Base-by-base conservation (phyloP, 371 early-diverging fungal genomes). In the Amoeboaphelidium occidentale region DNA sequence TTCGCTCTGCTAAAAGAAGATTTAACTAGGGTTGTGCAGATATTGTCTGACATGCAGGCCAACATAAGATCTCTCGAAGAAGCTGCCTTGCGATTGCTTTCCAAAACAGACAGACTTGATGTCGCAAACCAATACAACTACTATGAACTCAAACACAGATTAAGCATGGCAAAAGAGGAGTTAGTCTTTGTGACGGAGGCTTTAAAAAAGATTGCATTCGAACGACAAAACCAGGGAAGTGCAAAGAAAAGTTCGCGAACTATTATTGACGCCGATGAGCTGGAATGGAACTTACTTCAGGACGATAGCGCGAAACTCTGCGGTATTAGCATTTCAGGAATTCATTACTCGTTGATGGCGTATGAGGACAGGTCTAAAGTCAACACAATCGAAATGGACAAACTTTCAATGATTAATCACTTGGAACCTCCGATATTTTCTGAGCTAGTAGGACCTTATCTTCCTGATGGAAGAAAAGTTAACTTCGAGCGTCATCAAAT, bases 401-500 rank as follows among this genome's bases (percentile, higher is more conserved):
- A 67, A 49, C 50, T 84, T 22, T 54, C 67, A 14, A 54, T 85
- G n/a, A 70, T 71, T 43, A 80, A 82, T 55, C 67, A 72, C 22
- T 54, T 75, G 24, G 51, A 63, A 0, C 56, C 59, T 2, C 68
- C 76, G 3, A 58, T 62, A 20, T 84, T 79, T 58, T 55, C 60
- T 14, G 79, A 85, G 27, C 61, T 84, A 1, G 58, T 88, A 20
- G 64, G 72, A 0, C 78, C 83, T 2, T 81, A 74, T 50, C 56
- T 56, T 23, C 66, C 67, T 6, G 66, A 72, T 13, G 55, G 51
- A 20, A 55, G 53, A 14, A 57, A 41, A 3, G 60, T 65, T 2
- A 71, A 81, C 51, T 84, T 76, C 51, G 66, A 71, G 10, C 61
- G 76, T 13, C 73, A 80, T 46, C 81, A 84, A 61, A 84, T 85